Evolutionary conservation across 495 filamentous ascomycete species (phyloP), one percentile per base, ranked within the genome.

Genomic region (Hypoxylon fragiforme): DNA sequence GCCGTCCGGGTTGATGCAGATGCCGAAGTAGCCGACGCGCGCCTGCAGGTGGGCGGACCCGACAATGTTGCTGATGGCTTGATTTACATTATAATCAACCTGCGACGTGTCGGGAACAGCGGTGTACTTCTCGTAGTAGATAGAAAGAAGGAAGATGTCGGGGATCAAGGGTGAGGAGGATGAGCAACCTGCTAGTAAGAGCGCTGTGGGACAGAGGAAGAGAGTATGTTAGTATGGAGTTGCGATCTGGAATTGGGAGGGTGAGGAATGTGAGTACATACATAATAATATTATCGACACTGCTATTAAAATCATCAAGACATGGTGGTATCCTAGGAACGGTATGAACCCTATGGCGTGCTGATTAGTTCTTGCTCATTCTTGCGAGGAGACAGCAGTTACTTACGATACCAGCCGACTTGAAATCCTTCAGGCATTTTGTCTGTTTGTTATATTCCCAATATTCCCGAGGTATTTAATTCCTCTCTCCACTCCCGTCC

Each of bases 291-390:
- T 94, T 66, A 98, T 96, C 1, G 92, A 82, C 37, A 97, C 78
- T 30, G 90, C 91, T 64, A 98, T 96, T 43, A 99, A 74, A 60
- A 97, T 88, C 94, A 99, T 97, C 60, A 99, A 80, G 38, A 97
- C 88, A 82, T 99, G 94, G 73, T 99, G 94, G 73, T 97, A 99
- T 55, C 95, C 94, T 54, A 99, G 84, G 74, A 96, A 90, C 51
- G 94, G 92, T 75, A 97, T 80, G 65, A 92, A 83, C 63, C 90
- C 91, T 96, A 61, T 30, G 15, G 38, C 35, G 37, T 43, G 32
- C 64, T 46, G 70, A 9, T 69, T 50, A 67, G 49, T 37, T 16
- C 30, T 28, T 9, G 24, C 20, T 1, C 34, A 46, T 47, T 26
- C 37, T 42, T 14, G 47, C 13, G 31, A 11, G 28, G 32, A 32